Base-by-base conservation (phyloP, 1,284 basidiomycete species). In the Phylloporus gajari region DNA sequence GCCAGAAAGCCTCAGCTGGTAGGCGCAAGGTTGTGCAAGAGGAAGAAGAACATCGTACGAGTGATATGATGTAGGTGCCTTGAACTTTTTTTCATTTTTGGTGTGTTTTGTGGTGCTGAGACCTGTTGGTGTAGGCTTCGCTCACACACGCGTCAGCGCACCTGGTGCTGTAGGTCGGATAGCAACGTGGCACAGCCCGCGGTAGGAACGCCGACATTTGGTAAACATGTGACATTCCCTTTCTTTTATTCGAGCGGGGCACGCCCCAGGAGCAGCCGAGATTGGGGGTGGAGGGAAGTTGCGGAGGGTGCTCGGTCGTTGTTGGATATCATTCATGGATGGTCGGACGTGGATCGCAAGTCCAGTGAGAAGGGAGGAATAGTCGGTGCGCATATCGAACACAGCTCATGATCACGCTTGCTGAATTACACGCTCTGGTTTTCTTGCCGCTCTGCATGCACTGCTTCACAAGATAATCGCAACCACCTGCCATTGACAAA, bases 11-110 rank as follows among this genome's bases (percentile, higher is more conserved):
- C 21, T 83, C 86, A 65, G 85, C 88, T 66, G 88, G 89, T 35
- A 87, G 93, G 76, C 88, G 93, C 80, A 94, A 94, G 86, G 91
- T 94, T 46, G 88, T 93, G 53, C 91, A 93, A 78, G 93, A 94
- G 76, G 93, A 94, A 66, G 93, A 94, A 70, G 90, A 94, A 77
- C 92, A 91, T 79, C 91, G 92, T 74, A 87, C 88, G 68, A 94
- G 90, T 79, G 93, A 95, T 82, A 86, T 93, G 81, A 94, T 94
- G 93, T 94, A 87, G 87, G 92, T 77, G 77, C 78, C 79, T 78
- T 63, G 80, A 75, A 78, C 64, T 69, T 79, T 75, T 77, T 71
- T 71, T 75, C 75, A 79, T 69, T 77, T 25, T 3, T 25, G 2
- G 48, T 69, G 64, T 70, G 42, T 66, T 61, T 66, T 40, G 44